A percentile compares a stretch with the other conserved stretches of the same genome.
Conservation (phyloP, 2,329 filamentous ascomycete species). For the Colletotrichum tropicicola region DNA sequence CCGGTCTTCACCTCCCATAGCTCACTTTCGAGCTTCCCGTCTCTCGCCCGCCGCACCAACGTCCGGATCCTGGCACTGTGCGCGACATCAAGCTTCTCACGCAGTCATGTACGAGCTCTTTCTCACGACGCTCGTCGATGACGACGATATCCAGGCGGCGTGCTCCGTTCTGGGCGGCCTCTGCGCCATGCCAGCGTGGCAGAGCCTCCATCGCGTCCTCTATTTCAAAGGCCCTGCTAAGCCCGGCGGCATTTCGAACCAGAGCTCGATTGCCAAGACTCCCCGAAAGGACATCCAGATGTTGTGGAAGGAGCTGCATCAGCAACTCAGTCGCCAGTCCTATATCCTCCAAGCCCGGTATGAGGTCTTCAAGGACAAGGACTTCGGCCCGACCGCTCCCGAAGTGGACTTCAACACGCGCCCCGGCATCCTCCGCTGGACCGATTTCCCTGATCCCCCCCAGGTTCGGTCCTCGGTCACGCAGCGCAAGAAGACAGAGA, state of each 20-base stretch:
- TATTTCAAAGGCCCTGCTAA: constrained; percentile 60
- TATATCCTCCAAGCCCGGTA: constrained; percentile 66
- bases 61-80: too few species aligned
- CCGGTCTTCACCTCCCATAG: too few species aligned
- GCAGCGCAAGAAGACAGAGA: constrained; percentile 65
- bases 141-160: constrained; percentile 57
- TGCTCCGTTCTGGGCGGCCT: constrained; percentile 65
- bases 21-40: too few species aligned
- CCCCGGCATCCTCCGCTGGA: constrained; percentile 63
- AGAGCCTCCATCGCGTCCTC: constrained; percentile 59
- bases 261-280: constrained; percentile 38
- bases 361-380: constrained; percentile 56
- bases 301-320: constrained; percentile 63
- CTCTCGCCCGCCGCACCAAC: too few species aligned
- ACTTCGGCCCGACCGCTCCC: constrained; percentile 51
- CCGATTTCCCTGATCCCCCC: constrained; percentile 67
- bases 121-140: constrained; percentile 61
- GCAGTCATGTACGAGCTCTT: constrained; percentile 66
- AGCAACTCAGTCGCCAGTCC: constrained; percentile 63
- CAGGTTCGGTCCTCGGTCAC: constrained; percentile 54
- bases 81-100: background rate
- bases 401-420: constrained; percentile 50
- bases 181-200: constrained; percentile 63
- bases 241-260: constrained; percentile 55
- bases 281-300: constrained; percentile 42